These are phyloP conservation scores for Syzygium aqueum DNA, from an alignment of 345 rosid species.

Conservation along the genomic window DNA sequence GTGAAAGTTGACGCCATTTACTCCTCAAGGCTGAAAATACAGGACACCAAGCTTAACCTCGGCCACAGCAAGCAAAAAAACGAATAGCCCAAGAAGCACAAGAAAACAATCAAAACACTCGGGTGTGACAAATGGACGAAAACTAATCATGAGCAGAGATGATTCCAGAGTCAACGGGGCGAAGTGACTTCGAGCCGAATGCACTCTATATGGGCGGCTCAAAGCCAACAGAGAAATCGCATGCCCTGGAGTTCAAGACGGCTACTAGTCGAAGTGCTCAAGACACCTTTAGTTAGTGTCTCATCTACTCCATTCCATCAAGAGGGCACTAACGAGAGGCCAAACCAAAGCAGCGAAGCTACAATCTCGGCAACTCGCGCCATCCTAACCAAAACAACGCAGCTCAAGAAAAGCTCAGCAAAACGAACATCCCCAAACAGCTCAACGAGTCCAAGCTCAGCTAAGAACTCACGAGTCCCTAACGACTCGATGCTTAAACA, in stretches of 20 bases:
- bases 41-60: background rate
- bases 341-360: background rate
- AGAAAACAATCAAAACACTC: background rate
- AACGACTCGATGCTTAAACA: background rate
- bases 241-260: background rate
- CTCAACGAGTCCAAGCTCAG: background rate
- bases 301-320: background rate
- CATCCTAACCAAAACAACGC: background rate
- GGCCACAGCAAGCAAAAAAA: background rate
- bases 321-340: background rate
- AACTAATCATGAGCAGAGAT: background rate
- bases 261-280: background rate
- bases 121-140: background rate
- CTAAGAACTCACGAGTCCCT: background rate
- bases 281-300: background rate
- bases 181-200: background rate
- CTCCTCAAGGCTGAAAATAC: constrained; percentile 7
- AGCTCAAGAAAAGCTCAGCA: background rate
- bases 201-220: background rate
- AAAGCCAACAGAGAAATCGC: background rate
- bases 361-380: background rate
- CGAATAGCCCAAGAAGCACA: background rate
- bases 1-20: constrained; percentile 72
- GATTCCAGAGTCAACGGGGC: background rate
- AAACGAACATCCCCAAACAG: background rate